These are phyloP conservation scores for Mycena chlorophos DNA, from an alignment of 768 basidiomycete genomes.

Conservation along the genomic window DNA sequence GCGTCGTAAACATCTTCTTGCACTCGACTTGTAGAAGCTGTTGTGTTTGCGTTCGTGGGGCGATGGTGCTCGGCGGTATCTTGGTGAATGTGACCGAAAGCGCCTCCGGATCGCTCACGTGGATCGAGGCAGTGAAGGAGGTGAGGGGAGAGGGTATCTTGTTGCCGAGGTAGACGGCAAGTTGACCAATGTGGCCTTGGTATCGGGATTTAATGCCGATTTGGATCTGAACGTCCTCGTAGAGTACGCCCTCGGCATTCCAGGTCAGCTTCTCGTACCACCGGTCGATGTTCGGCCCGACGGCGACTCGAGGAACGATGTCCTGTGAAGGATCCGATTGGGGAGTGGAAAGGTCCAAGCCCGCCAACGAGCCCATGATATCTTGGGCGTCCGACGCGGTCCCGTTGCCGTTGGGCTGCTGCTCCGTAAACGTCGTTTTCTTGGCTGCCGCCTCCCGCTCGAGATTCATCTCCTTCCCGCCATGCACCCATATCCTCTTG, in stretches of 20 bases:
- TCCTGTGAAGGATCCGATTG: slow-evolving; percentile 29
- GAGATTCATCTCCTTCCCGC: slow-evolving; percentile 88
- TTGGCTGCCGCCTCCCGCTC: slow-evolving; percentile 67
- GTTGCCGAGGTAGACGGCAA: slow-evolving; percentile 96
- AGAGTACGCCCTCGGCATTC: slow-evolving; percentile 83
- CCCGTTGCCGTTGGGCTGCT: slow-evolving; percentile 37
- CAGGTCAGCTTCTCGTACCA: slow-evolving; percentile 88
- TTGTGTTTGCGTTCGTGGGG: slow-evolving; percentile 84
- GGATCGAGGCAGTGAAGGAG: slow-evolving; percentile 83
- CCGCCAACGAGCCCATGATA: slow-evolving; percentile 73
- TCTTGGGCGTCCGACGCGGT: slow-evolving; percentile 46
- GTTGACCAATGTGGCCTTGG: slow-evolving; percentile 89
- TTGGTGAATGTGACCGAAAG: slow-evolving; percentile 85
- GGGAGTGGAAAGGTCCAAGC: slow-evolving; percentile 64
- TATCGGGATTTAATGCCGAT: slow-evolving; percentile 96
- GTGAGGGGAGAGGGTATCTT: slow-evolving; percentile 88
- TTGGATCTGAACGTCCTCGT: slow-evolving; percentile 94
- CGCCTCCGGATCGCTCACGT: slow-evolving; percentile 71
- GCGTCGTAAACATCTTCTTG: slow-evolving; percentile 75
- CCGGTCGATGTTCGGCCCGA: slow-evolving; percentile 75
- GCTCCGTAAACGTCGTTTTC: slow-evolving; percentile 45
- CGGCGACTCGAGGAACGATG: slow-evolving; percentile 56
- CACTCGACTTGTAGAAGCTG: slow-evolving; percentile 94
- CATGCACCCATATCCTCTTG: slow-evolving; percentile 93
- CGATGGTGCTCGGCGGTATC: slow-evolving; percentile 81